These are phyloP conservation scores for Wallacemonas sp. DNA, from an alignment of 208 protist genomes.

Conservation along the genomic window DNA sequence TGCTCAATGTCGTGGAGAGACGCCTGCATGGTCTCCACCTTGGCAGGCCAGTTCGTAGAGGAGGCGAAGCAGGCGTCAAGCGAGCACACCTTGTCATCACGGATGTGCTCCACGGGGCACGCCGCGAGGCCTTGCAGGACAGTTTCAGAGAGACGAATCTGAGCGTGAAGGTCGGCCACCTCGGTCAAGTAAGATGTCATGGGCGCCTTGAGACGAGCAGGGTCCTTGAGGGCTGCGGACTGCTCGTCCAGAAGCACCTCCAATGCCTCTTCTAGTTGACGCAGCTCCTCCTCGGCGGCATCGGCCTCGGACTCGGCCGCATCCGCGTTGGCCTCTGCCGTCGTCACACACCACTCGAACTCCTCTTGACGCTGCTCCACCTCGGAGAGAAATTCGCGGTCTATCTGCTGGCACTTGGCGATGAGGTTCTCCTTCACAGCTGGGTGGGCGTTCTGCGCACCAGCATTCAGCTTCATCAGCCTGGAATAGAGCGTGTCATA, in stretches of 20 bases:
- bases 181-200: slow-evolving; percentile 35
- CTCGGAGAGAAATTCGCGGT: not conserved
- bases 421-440: slow-evolving; percentile 7
- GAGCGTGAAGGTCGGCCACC: slow-evolving; percentile 52
- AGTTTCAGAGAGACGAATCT: slow-evolving; percentile 38
- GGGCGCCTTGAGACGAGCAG: slow-evolving; percentile 3
- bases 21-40: slow-evolving; percentile 27
- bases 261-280: slow-evolving; percentile 25
- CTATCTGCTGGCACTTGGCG: not conserved
- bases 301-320: slow-evolving; percentile 21
- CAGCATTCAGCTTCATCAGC: not conserved
- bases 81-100: slow-evolving; percentile 43
- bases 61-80: slow-evolving; percentile 50
- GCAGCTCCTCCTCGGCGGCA: slow-evolving; percentile 35
- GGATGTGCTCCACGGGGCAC: slow-evolving; percentile 41
- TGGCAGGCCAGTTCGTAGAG: slow-evolving; percentile 32
- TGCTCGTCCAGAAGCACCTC: slow-evolving; percentile 10
- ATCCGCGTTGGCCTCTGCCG: slow-evolving; percentile 12
- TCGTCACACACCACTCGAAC: slow-evolving; percentile 13
- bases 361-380: slow-evolving; percentile 14
- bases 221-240: not conserved
- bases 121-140: slow-evolving; percentile 50
- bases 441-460: not conserved
- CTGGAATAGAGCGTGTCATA: not conserved
- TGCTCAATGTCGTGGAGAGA: not conserved